Evolutionary conservation across 345 rosid genomes (phyloP), one percentile per base, ranked within the genome.

Genomic region (Heritiera fomes): DNA sequence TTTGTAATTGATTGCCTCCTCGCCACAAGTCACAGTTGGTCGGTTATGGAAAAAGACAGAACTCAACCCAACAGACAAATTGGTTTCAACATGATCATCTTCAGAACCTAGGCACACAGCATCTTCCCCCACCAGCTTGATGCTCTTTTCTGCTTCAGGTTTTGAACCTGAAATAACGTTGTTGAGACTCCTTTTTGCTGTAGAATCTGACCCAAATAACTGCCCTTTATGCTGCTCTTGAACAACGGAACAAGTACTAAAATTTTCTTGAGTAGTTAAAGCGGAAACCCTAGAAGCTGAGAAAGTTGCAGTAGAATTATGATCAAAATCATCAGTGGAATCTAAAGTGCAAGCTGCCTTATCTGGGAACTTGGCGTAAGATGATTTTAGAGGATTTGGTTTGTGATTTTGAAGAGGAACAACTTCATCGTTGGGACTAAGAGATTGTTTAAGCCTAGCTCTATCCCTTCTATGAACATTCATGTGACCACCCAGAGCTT

Each of bases 401-500:
- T 14, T 73, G 30, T 69, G 75, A 64, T 52, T 50, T 30, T 76
- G 77, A 61, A 15, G 56, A 40, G 61, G 78, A 76, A 55, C 58
- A 34, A 34, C 38, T 34, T 34, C 38, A 55, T 41, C 50, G 8
- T 73, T 52, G 10, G 53, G 4, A 72, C 28, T 73, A 18, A 78
- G 82, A 46, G 92, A 83, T 55, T 82, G 91, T 68, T 86, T 88
- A 60, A 91, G 93, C 82, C 86, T 84, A 7, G 93, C 95, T 76
- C 93, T 86, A 75, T 91, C 95, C 40, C 90, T 86, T 60, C 93
- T 83, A 78, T 91, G 95, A 68, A 91, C 88, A 82, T 91, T 91
- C 95, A 91, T 91, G 82, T 91, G 95, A 50, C 95, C 95, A 45
- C 95, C 95, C 34, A 91, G 83, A 66, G 93, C 95, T 85, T 91